Percentiles rank a stretch among this genome's conserved stretches.
Evolutionary conservation across 164 flowering plant species (phyloP).

Genomic region (Taxillus chinensis): DNA sequence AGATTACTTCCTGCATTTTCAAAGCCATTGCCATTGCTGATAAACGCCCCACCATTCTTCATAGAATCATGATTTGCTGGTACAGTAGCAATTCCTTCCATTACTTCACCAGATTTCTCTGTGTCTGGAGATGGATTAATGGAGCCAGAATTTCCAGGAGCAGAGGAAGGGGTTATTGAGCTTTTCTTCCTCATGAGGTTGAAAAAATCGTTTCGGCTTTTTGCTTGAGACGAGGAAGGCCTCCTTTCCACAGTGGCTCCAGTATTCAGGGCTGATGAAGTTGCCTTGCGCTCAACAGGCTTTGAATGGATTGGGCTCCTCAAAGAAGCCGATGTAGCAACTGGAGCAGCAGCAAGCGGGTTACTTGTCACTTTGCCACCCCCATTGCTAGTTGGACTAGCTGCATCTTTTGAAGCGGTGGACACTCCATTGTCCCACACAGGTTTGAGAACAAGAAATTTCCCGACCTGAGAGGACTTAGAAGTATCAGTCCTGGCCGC

Average conservation of each 20-base stretch:
- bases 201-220: constrained; percentile 77
- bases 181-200: constrained; percentile 69
- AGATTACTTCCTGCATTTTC: constrained; percentile 22
- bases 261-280: constrained; percentile 21
- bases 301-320: constrained; percentile 36
- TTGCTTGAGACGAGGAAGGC: constrained; percentile 45
- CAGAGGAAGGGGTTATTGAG: constrained; percentile 20
- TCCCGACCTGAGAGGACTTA: constrained; percentile 51
- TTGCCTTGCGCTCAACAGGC: constrained; percentile 40
- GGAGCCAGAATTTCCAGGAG: constrained; percentile 24
- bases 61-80: constrained; percentile 21
- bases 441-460: constrained; percentile 66
- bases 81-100: constrained; percentile 19
- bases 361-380: constrained; percentile 22
- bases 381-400: constrained; percentile 32
- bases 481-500: constrained; percentile 37
- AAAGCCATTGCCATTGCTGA: constrained; percentile 27
- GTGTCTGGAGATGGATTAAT: constrained; percentile 16
- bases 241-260: constrained; percentile 41
- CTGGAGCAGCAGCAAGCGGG: constrained; percentile 23
- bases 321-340: constrained; percentile 27
- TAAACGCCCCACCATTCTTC: constrained; percentile 19
- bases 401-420: constrained; percentile 36
- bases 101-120: constrained; percentile 31
- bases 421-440: constrained; percentile 56